Evolutionary conservation across 495 filamentous ascomycete genomes (phyloP).

Genomic region (Sabuloglossum arenarium): DNA sequence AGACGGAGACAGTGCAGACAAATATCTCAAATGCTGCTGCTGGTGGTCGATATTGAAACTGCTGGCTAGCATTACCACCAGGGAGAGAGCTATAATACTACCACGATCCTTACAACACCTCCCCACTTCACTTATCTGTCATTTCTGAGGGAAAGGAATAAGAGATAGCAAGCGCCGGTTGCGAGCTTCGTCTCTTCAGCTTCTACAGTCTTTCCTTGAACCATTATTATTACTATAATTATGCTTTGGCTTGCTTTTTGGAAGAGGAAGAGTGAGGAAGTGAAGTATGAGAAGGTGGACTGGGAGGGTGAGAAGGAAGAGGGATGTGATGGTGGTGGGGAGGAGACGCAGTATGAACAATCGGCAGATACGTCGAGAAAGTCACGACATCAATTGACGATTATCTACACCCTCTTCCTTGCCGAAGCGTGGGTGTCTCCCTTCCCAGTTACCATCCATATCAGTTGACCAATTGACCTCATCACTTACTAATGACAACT

Average conservation of each 20-base stretch:
- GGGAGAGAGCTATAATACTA: too few species aligned
- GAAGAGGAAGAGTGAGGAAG: background rate
- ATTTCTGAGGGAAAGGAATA: too few species aligned
- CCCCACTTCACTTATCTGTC: too few species aligned
- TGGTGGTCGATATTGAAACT: too few species aligned
- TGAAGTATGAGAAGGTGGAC: background rate
- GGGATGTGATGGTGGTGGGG: background rate
- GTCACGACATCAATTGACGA: slow-evolving; percentile 10
- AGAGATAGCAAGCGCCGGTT: background rate
- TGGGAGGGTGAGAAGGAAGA: background rate
- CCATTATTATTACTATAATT: background rate
- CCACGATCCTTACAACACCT: background rate
- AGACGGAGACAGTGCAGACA: too few species aligned
- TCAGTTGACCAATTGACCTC: too few species aligned
- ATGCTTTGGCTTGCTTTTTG: background rate
- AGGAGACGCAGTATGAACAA: background rate
- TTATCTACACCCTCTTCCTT: slow-evolving; percentile 17
- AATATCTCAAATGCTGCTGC: too few species aligned
- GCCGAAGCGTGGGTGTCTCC: slow-evolving; percentile 15
- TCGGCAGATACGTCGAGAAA: background rate
- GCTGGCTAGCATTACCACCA: too few species aligned
- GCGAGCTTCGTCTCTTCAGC: too few species aligned
- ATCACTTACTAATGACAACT: too few species aligned
- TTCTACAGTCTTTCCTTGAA: background rate
- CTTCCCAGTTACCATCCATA: too few species aligned